These are phyloP conservation scores for Plasmodium adleri DNA, from an alignment of 169 alveolate species.

Conservation along the genomic window DNA sequence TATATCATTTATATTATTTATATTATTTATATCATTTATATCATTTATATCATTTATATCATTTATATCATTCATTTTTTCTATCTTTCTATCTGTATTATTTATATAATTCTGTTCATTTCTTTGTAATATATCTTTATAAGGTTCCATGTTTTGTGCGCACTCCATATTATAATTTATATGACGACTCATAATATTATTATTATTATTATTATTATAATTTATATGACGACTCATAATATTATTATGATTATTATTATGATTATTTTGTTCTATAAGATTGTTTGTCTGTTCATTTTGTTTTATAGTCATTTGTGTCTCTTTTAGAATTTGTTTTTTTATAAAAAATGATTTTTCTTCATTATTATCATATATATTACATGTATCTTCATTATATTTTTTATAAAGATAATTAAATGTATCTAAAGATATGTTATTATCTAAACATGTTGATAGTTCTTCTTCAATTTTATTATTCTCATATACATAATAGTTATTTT, in stretches of 20 bases:
- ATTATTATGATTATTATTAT: not conserved
- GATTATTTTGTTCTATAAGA: not conserved
- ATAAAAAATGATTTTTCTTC: not conserved
- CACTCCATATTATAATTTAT: too few species aligned
- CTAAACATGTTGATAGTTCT: not conserved
- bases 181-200: not conserved
- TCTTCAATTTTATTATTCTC: not conserved
- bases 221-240: not conserved
- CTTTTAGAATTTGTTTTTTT: too few species aligned
- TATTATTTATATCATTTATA: too few species aligned
- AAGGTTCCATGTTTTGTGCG: too few species aligned
- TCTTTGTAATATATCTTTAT: too few species aligned
- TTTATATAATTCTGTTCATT: too few species aligned
- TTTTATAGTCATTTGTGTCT: too few species aligned
- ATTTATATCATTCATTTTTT: too few species aligned
- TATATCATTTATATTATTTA: too few species aligned
- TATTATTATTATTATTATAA: not conserved
- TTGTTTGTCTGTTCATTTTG: not conserved
- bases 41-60: too few species aligned
- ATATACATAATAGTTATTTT: too few species aligned
- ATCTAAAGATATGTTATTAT: slow-evolving; percentile 1
- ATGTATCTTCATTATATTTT: slow-evolving; percentile 3
- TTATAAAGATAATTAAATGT: not conserved
- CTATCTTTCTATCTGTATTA: too few species aligned
- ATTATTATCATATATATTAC: not conserved